Evolutionary conservation across 495 filamentous ascomycete species (phyloP), one percentile per base, ranked within the genome.

Genomic region (Aspergillus leporis): DNA sequence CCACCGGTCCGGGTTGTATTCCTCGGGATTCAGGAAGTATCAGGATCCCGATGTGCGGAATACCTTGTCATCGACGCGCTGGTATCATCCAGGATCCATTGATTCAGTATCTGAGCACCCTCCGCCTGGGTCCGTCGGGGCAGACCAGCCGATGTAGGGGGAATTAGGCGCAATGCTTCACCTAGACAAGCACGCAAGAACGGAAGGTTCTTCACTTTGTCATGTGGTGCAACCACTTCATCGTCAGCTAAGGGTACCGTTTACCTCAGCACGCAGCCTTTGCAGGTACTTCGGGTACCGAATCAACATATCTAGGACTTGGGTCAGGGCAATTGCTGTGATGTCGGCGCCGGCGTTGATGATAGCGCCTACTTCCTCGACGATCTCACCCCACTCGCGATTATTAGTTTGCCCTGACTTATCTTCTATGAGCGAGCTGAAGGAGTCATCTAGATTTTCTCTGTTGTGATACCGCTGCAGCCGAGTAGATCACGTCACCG

Each of bases 221-320:
- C 72, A 41, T 74, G 74, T 2, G 67, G 64, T 0, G 70, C 76
- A 25, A 79, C 62, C 1, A 66, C 57, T 57, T 65, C 67, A 0
- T 73, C 72, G 7, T 45, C 41, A 18, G 25, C 67, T 60, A 3
- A 78, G 61, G 6, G 69, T 70, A 0, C 59, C 61, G 19, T 74
- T 83, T 2, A 90, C 69, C 62, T 90, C 86, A 31, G 77, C 43
- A 13, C 80, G 78, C 2, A 86, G 76, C 58, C 77, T 82, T 12
- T 67, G 61, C 55, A 85, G 69, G 1, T 64, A 63, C 7, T 74
- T 61, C 0, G 82, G 83, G 57, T 83, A 70, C 25, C 76, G 79
- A 45, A 86, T 63, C 0, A 89, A 74, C 21, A 76, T 69, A 64
- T 81, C 85, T 55, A 88, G 47, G 14, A 70, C 67, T 18, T 76